These are phyloP conservation scores for Trichoderma reesei DNA, from an alignment of 495 filamentous ascomycete genomes.

Conservation along the genomic window DNA sequence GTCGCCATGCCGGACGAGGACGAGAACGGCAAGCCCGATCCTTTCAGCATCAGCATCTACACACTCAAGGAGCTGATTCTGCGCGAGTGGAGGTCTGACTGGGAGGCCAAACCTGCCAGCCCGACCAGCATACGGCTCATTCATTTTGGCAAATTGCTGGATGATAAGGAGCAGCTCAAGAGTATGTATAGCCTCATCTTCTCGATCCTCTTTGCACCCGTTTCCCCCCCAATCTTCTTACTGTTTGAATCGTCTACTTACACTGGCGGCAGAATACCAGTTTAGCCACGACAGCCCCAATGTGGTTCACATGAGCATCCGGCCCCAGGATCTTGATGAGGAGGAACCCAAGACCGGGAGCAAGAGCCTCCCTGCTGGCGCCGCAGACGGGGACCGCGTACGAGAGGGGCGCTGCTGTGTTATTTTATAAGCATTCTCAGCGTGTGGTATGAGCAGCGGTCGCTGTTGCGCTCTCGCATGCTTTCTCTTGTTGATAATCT, in stretches of 20 bases:
- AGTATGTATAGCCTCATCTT: constrained; percentile 18
- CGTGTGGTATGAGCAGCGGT: constrained; percentile 11
- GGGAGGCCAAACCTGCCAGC: constrained; percentile 73
- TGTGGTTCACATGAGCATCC: constrained; percentile 42
- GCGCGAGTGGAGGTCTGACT: constrained; percentile 83
- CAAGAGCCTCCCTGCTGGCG: constrained; percentile 52
- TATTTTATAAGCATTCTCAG: constrained; percentile 43
- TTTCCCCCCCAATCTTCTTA: neutral
- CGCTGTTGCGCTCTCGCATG: constrained; percentile 1
- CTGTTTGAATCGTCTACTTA: constrained; percentile 1
- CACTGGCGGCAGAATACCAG: constrained; percentile 53
- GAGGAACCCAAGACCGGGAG: constrained; percentile 47
- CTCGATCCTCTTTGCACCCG: neutral
- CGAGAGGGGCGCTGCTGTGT: constrained; percentile 74
- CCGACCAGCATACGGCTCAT: constrained; percentile 82
- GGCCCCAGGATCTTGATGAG: constrained; percentile 10
- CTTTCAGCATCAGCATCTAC: constrained; percentile 81
- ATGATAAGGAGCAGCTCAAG: constrained; percentile 70
- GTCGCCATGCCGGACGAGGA: constrained; percentile 57
- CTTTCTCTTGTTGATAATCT: neutral
- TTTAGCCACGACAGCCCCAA: constrained; percentile 63
- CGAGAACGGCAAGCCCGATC: constrained; percentile 51
- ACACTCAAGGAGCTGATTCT: constrained; percentile 86
- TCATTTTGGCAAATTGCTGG: constrained; percentile 76
- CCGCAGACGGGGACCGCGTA: constrained; percentile 51